These are phyloP conservation scores for Cordyceps farinosa DNA, from an alignment of 2,329 filamentous ascomycete genomes.

Conservation along the genomic window DNA sequence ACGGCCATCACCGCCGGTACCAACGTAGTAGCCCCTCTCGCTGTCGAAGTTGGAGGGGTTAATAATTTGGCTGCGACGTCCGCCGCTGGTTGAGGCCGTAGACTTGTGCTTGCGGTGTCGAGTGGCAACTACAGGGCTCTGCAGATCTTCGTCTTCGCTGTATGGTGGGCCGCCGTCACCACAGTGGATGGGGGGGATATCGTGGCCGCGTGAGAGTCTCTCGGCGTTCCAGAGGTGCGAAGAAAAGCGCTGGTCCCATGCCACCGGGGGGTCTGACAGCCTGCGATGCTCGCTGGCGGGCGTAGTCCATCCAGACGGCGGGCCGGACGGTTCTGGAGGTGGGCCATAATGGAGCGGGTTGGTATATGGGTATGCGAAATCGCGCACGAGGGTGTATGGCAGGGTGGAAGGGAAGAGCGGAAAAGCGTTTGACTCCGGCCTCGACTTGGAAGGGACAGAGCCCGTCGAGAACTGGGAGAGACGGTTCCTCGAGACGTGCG, in stretches of 20 bases:
- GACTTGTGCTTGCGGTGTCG: conserved; percentile 85
- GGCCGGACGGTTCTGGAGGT: conserved; percentile 66
- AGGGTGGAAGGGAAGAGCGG: conserved; percentile 82
- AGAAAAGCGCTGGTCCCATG: conserved; percentile 67
- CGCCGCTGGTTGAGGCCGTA: conserved; percentile 46
- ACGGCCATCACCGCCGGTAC: conserved; percentile 65
- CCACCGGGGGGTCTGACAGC: conserved; percentile 75
- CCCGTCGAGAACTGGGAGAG: conserved; percentile 78
- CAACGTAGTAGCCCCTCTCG: conserved; percentile 64
- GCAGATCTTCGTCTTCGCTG: conserved; percentile 92
- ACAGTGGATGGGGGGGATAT: conserved; percentile 78
- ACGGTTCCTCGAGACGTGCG: conserved; percentile 75
- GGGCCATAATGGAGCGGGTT: conserved; percentile 94
- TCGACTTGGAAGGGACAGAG: conserved; percentile 66
- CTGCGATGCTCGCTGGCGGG: conserved; percentile 76
- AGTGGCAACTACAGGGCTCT: conserved; percentile 83
- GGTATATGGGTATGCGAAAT: conserved; percentile 83
- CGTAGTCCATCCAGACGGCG: conserved; percentile 77
- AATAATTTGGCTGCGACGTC: conserved; percentile 44
- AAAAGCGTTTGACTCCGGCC: conserved; percentile 77
- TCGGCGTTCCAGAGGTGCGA: conserved; percentile 56
- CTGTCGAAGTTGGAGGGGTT: conserved; percentile 50
- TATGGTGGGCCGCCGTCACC: conserved; percentile 88
- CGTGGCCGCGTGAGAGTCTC: conserved; percentile 59
- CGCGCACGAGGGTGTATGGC: conserved; percentile 83